Evolutionary conservation across 805 yeast genomes (phyloP), one percentile per base, ranked within the genome.

Genomic region (Lachancea thermotolerans): DNA sequence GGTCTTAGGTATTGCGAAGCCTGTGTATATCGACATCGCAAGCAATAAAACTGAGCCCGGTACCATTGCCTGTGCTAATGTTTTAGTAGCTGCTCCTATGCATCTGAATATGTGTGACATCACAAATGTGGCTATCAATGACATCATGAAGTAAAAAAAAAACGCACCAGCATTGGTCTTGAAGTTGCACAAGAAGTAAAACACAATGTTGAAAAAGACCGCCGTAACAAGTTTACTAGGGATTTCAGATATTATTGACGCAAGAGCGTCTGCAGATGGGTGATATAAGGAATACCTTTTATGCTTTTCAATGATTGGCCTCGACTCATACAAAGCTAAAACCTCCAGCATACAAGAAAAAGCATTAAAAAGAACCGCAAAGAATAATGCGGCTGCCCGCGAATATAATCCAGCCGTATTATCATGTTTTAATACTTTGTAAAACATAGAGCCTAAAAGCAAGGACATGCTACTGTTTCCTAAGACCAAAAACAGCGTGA

Each of bases 371-470:
- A 80, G 67, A 38, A 77, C 71, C 18, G 83, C 81, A 60, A 81
- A 81, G 65, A 84, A 85, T 71, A 84, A 68, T 38, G 81, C 73
- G 35, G 87, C 78, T 54, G 80, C 74, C 57, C 88, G 69, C 53
- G 65, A 69, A 59, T 72, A 78, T 51, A 80, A 74, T 1, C 78
- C 71, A 1, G 55, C 62, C 0, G 85, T 74, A 27, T 58, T 59
- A n/a, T 58, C 49, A 9, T 51, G 40, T 27, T 46, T 41, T 49
- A 58, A 62, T 50, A 77, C 55, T 52, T 79, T 76, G 62, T 75
- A 79, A 54, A 78, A 81, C 52, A 81, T 71, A 1, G 85, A 79
- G 28, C 81, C 70, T 37, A 77, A 59, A 33, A 81, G 62, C 46
- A 81, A 64, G 28, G 79, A 77, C 79, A 79, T 78, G 10, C 69